Percentiles rank a stretch among this genome's conserved stretches.
These are phyloP conservation scores for Cyanophora paradoxa DNA, from an alignment of 78 protist species.

Conservation along the genomic window DNA sequence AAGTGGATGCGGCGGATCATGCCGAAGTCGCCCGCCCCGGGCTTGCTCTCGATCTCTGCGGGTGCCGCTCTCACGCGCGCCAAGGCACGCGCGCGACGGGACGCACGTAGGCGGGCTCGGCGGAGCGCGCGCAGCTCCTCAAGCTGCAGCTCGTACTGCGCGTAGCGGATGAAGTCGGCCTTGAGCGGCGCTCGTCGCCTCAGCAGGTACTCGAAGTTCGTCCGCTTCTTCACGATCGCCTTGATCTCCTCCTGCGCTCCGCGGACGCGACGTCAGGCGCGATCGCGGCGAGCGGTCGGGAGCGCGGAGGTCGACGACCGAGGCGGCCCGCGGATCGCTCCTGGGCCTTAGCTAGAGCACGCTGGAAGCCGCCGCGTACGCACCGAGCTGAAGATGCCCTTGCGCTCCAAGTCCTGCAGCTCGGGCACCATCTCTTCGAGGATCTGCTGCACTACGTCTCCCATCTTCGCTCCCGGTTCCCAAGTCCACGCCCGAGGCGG, in stretches of 20 bases:
- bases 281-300: too few relatives aligned
- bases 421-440: constrained; percentile 47
- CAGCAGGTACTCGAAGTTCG: constrained; percentile 21
- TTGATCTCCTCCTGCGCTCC: constrained; percentile 16
- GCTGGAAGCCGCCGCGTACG: too few relatives aligned
- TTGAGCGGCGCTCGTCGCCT: not conserved
- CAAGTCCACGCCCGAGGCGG: not conserved
- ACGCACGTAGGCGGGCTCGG: constrained; percentile 16
- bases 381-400: constrained; percentile 24
- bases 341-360: too few relatives aligned
- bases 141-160: constrained; percentile 22
- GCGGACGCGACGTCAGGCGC: too few relatives aligned
- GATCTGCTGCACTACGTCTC: constrained; percentile 32
- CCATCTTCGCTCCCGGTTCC: constrained; percentile 33
- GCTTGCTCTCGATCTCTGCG: too few relatives aligned
- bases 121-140: constrained; percentile 14
- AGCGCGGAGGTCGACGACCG: too few relatives aligned
- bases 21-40: not conserved
- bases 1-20: constrained; percentile 29
- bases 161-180: not conserved
- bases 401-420: constrained; percentile 21
- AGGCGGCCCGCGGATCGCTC: too few relatives aligned
- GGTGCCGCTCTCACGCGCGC: too few relatives aligned
- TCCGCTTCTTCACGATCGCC: constrained; percentile 23
- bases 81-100: too few relatives aligned